Conservation (phyloP, 192 early-diverging fungal species). For the Backusella circina region DNA sequence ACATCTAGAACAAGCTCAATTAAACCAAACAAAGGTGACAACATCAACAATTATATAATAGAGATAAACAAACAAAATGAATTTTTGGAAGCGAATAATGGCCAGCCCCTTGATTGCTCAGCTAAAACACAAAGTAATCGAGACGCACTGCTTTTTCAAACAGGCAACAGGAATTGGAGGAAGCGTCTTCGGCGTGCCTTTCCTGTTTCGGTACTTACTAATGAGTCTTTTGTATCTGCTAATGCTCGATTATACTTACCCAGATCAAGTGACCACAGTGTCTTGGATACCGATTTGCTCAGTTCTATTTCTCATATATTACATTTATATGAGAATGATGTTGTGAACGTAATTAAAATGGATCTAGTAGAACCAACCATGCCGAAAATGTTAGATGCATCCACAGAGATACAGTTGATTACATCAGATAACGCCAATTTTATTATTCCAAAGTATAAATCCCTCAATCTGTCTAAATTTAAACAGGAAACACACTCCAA, state of each 20-base stretch:
- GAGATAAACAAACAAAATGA: not conserved
- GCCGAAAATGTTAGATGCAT: not conserved
- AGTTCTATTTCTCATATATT: conserved; percentile 1
- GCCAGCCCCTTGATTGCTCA: not conserved
- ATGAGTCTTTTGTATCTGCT: not conserved
- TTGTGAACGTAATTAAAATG: not conserved
- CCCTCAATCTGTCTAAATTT: not conserved
- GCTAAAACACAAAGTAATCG: not conserved
- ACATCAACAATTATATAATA: not conserved
- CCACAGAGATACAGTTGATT: not conserved
- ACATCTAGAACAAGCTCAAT: not conserved
- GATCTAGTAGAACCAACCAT: not conserved
- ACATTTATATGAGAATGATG: not conserved
- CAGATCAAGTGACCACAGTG: not conserved
- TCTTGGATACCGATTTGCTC: not conserved
- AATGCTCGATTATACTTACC: not conserved
- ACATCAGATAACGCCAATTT: not conserved
- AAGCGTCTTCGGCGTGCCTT: not conserved
- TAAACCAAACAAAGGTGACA: not conserved
- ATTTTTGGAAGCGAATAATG: not conserved
- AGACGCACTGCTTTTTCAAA: not conserved
- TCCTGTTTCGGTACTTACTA: not conserved
- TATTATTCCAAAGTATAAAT: not conserved
- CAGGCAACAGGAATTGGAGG: not conserved
- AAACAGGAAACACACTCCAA: not conserved